phyloP scores from a whole-genome alignment of 768 basidiomycete genomes.

The Lactifluus subvellereus region DNA sequence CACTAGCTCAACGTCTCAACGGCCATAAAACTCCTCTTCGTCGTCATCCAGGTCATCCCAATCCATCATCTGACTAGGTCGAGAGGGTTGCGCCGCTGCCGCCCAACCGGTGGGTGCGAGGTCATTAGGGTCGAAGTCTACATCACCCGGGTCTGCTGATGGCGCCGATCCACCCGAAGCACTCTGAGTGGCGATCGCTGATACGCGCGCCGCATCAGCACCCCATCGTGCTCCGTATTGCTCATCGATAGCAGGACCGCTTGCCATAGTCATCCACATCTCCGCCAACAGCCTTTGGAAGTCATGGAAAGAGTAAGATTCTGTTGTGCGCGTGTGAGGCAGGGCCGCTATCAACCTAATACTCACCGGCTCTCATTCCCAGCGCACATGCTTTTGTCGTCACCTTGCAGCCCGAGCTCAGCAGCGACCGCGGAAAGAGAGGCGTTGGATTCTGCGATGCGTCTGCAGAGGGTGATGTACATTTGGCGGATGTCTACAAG shows the following conservation, averaged over 20 bases:
- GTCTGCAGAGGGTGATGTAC: conserved; percentile 18
- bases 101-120: conserved; percentile 7
- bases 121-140: conserved; percentile 21
- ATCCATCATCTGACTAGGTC: neutral
- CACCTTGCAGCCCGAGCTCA: conserved; percentile 11
- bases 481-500: conserved; percentile 20
- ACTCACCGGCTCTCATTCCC: conserved; percentile 25
- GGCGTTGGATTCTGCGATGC: conserved; percentile 5
- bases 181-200: neutral
- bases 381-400: conserved; percentile 19
- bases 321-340: neutral
- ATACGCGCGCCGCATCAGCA: neutral
- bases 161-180: neutral
- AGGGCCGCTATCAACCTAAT: neutral
- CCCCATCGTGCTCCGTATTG: conserved; percentile 15
- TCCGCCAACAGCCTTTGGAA: conserved; percentile 20
- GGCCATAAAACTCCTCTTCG: conserved; percentile 11
- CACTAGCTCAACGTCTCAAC: neutral
- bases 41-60: conserved; percentile 20
- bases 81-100: neutral
- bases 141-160: neutral
- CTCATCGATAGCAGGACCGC: conserved; percentile 20
- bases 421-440: conserved; percentile 6
- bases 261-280: conserved; percentile 22
- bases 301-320: neutral